Base-by-base conservation (phyloP, 768 basidiomycete species). In the Agrocybe praecox region DNA sequence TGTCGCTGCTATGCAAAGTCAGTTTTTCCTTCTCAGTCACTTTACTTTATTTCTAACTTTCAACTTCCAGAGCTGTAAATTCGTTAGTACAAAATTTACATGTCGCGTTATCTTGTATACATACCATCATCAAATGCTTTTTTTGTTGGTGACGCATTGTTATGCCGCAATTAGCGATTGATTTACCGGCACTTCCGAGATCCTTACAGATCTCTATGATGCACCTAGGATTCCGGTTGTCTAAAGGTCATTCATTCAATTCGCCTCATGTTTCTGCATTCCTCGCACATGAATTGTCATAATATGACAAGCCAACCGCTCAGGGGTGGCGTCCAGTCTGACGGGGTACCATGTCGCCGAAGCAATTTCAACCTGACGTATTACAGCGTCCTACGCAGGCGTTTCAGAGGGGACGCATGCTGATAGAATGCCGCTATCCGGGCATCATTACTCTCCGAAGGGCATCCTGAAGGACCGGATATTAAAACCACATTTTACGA, bases 1-100 rank as follows among this genome's bases (percentile, higher is more conserved):
- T 71, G 73, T 98, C 60, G 88, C 90, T 62, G 95, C 94, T 59
- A 96, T 96, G 94, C 94, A 95, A 75, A 95, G 92, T 94, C 71
- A 62, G 80, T 74, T 14, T n/a, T n/a, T 19, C 46, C 52, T 49
- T 52, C 4, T 1, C 8, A 23, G 24, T 55, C 29, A 22, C 15
- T 2, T 24, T 43, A 34, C 46, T 47, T 17, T 18, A 48, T 15
- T 33, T 46, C 45, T 53, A 21, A 53, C 24, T 34, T 34, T 40
- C 44, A 66, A 47, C 61, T 42, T 22, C 44, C 56, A 71, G 61
- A 62, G 55, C 58, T 62, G 49, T 69, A 67, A 62, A 60, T 46
- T 34, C 14, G 14, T 29, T 17, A 15, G 29, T 42, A 21, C 23
- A 29, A 29, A 44, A 12, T 24, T 8, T 21, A 19, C 17, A 32